Base-by-base conservation (phyloP, 164 flowering plant genomes). In the Aristolochia fimbriata region DNA sequence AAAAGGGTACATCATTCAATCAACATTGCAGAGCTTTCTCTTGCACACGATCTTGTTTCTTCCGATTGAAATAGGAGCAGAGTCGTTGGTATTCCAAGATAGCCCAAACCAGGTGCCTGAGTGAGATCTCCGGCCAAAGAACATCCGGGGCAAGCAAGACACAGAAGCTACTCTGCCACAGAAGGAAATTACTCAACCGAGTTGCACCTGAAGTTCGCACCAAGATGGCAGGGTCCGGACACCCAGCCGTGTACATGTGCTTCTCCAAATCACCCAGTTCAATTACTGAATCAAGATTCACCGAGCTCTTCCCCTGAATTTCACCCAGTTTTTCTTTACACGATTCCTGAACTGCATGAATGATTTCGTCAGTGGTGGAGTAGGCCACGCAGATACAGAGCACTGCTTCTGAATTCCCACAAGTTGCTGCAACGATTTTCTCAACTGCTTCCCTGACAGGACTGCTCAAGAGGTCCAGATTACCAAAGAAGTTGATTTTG, bases 351-450 rank as follows among this genome's bases (percentile, higher is more conserved):
- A 79, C 76, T 41, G 91, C 82, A 68, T 80, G 80, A 41, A 75
- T 69, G 22, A 86, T 91, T 77, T 91, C 96, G 64, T 88, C 73
- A 0, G 78, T 71, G 1, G 93, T 84, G 61, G 86, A 76, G 58
- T 91, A 91, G 22, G 88, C 88, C 11, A 88, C 62, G 65, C 96
- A 84, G 13, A 91, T 62, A n/a, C 65, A 65, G 25, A 91, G 76
- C 49, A 75, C 74, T 0, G 68, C 71, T 19, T 70, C 75, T 55
- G 57, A 54, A 63, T 91, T 84, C 4, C 68, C 58, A 8, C 81
- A 76, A 23, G 88, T 86, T 41, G 77, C 81, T 54, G 46, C 55
- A 83, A 84, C 82, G 7, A 76, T 84, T 65, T 68, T 80, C 69
- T 88, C 86, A n/a, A 85, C 88, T 3, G 90, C 85, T 21, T 45